phyloP scores from a whole-genome alignment of 345 rosid species.

The Corymbia maculata region DNA sequence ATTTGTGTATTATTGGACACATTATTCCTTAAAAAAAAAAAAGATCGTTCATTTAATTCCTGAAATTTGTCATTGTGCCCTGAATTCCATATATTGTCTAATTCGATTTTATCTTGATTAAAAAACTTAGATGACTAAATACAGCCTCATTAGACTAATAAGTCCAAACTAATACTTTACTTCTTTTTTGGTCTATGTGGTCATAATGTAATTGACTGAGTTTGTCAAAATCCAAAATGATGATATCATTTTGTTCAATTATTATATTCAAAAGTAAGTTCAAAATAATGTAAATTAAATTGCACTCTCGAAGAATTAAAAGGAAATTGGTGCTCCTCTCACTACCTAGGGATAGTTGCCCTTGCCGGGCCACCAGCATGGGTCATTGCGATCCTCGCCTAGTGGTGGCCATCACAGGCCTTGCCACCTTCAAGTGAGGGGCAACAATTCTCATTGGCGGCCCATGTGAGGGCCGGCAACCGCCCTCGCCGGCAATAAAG shows the following conservation, averaged over 20 bases:
- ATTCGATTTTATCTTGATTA: accelerated
- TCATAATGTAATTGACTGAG: not conserved
- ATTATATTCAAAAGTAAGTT: no score
- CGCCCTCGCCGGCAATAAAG: accelerated
- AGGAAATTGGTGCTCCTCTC: accelerated
- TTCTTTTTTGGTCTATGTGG: not conserved
- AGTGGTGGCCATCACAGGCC: not conserved
- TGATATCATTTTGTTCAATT: no score
- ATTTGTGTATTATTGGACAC: not conserved
- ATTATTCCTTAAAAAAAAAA: not conserved
- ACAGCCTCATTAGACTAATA: no score
- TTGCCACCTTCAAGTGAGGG: not conserved
- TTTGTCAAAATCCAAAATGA: not conserved
- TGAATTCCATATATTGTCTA: no score
- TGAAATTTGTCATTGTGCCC: not conserved
- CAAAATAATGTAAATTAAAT: no score
- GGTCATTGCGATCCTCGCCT: not conserved
- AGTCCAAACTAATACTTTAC: no score
- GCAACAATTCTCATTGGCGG: not conserved
- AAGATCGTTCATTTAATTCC: not conserved
- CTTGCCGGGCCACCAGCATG: not conserved
- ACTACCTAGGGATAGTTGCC: not conserved
- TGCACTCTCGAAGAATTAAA: not conserved
- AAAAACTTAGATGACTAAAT: no score
- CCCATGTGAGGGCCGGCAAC: not conserved